These are phyloP conservation scores for Moesziomyces parantarcticus DNA, from an alignment of 1,284 basidiomycete species.

Conservation along the genomic window DNA sequence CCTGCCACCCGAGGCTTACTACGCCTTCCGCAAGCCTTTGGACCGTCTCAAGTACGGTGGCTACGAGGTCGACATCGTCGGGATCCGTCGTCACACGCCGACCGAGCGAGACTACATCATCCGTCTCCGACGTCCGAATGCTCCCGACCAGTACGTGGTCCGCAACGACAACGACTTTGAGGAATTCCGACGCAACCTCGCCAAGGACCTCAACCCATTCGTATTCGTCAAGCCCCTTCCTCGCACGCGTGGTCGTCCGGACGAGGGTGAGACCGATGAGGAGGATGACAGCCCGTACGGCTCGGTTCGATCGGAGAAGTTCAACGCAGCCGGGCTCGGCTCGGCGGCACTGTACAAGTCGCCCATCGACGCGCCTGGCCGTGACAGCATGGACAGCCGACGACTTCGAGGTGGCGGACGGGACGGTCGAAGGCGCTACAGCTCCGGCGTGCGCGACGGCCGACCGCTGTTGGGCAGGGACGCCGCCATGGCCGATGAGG, in stretches of 20 bases:
- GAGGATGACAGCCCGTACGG: slow-evolving; percentile 37
- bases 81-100: slow-evolving; percentile 43
- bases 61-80: slow-evolving; percentile 62
- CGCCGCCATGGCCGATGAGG: slow-evolving; percentile 10
- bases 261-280: slow-evolving; percentile 43
- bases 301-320: slow-evolving; percentile 29
- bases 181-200: slow-evolving; percentile 55
- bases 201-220: slow-evolving; percentile 54
- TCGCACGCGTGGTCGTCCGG: slow-evolving; percentile 44
- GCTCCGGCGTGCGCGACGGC: slow-evolving; percentile 27
- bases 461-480: slow-evolving; percentile 35
- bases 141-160: slow-evolving; percentile 57
- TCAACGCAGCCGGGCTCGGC: slow-evolving; percentile 43
- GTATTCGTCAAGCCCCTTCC: slow-evolving; percentile 58
- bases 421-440: slow-evolving; percentile 41
- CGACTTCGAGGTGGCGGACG: slow-evolving; percentile 32
- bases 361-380: not conserved
- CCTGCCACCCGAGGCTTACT: slow-evolving; percentile 60
- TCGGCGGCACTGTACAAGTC: slow-evolving; percentile 34
- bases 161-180: slow-evolving; percentile 64
- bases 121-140: slow-evolving; percentile 59
- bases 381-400: slow-evolving; percentile 17
- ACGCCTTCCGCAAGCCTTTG: slow-evolving; percentile 57
- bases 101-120: slow-evolving; percentile 58
- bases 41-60: slow-evolving; percentile 61